Percentiles rank a stretch among this genome's conserved stretches.
These are phyloP conservation scores for Phytophthora idaei DNA, from an alignment of 352 stramenopile genomes.

Conservation along the genomic window DNA sequence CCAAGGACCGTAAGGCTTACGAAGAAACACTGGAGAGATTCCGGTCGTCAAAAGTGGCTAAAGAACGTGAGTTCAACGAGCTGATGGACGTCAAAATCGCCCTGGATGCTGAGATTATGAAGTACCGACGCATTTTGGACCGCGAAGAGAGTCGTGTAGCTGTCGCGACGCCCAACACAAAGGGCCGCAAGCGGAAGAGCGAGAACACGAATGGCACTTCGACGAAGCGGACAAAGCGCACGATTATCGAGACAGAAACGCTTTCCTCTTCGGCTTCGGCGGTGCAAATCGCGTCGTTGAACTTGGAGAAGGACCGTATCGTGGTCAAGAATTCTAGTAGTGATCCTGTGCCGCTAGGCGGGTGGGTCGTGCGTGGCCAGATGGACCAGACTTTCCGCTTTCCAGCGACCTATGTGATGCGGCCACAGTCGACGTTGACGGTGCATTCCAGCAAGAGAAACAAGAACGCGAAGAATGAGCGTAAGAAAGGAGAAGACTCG, in stretches of 20 bases:
- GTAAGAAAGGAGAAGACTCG: conserved; percentile 72
- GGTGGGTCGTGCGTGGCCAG: conserved; percentile 70
- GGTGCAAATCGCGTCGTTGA: conserved; percentile 66
- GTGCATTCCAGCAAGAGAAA: conserved; percentile 84
- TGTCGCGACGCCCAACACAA: conserved; percentile 58
- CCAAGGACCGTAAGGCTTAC: conserved; percentile 79
- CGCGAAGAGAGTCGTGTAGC: conserved; percentile 76
- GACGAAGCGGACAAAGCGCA: conserved; percentile 58
- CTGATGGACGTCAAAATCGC: conserved; percentile 90
- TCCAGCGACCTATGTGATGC: conserved; percentile 70
- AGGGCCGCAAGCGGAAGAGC: conserved; percentile 69
- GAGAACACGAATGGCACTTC: conserved; percentile 34
- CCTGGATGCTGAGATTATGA: conserved; percentile 77
- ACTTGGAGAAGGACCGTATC: conserved; percentile 80
- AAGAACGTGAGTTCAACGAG: conserved; percentile 86
- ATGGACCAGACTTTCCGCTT: conserved; percentile 77
- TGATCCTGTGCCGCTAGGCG: conserved; percentile 57
- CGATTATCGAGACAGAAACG: conserved; percentile 4
- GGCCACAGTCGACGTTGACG: conserved; percentile 68
- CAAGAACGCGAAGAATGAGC: conserved; percentile 76
- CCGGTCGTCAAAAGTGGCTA: conserved; percentile 69
- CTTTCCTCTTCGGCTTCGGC: conserved; percentile 25
- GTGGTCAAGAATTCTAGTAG: conserved; percentile 78
- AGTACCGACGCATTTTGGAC: conserved; percentile 83
- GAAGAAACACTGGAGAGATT: conserved; percentile 73